Percentiles rank a stretch among this genome's conserved stretches.
Evolutionary conservation across 73 alveolate species (phyloP).

Genomic region (Paramecium octaurelia): DNA sequence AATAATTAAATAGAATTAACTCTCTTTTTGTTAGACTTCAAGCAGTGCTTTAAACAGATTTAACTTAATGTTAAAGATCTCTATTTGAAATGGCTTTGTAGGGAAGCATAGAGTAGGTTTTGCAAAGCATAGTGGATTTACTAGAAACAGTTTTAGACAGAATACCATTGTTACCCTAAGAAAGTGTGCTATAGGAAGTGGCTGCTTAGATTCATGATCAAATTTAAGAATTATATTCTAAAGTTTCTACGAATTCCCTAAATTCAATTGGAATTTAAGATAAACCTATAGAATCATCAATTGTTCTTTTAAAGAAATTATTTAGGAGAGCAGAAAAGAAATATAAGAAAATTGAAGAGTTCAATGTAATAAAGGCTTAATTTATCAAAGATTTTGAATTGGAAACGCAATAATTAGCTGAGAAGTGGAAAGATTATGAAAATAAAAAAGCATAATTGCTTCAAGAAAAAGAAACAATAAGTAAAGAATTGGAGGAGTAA

Average conservation of each 20-base stretch:
- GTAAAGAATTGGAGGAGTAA: conserved; percentile 15
- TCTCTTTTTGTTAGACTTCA: background rate
- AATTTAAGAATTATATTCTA: background rate
- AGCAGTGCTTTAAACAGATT: conserved; percentile 14
- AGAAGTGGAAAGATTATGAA: conserved; percentile 44
- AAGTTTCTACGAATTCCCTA: background rate
- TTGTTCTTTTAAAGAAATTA: background rate
- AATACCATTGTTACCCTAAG: conserved; percentile 20
- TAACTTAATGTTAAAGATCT: background rate
- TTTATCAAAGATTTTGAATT: conserved; percentile 22
- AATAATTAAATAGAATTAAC: background rate
- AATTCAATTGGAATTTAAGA: background rate
- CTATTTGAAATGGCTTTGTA: background rate
- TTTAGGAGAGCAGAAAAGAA: conserved; percentile 41
- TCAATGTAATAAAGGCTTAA: background rate
- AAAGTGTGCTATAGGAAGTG: background rate
- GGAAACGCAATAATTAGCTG: conserved; percentile 21
- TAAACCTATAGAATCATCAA: background rate
- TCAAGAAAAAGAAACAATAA: background rate
- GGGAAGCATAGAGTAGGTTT: background rate
- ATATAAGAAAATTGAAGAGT: conserved; percentile 32
- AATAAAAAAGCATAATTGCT: background rate
- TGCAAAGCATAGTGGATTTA: background rate
- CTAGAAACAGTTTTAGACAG: background rate
- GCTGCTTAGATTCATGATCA: background rate